phyloP scores from a whole-genome alignment of 768 basidiomycete species.

The Chalciporus pseudorubinellus region DNA sequence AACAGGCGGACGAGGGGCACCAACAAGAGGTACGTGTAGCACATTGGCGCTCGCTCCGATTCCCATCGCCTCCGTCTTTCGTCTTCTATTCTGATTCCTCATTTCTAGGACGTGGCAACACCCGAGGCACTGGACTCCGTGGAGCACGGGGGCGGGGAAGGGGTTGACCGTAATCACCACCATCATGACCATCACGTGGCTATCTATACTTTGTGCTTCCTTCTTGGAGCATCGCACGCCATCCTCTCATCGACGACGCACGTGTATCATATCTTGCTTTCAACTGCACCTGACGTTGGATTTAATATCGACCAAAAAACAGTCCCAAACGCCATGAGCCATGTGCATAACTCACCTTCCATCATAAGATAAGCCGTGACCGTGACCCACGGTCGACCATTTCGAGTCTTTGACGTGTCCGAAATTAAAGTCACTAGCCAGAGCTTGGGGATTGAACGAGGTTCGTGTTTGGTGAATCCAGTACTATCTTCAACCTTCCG shows the following conservation, averaged over 20 bases:
- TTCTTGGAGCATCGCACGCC: background rate
- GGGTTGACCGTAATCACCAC: slow-evolving; percentile 17
- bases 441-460: too few relatives aligned
- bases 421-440: too few relatives aligned
- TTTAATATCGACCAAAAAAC: background rate
- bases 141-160: slow-evolving; percentile 33
- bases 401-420: too few relatives aligned
- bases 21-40: slow-evolving; percentile 38
- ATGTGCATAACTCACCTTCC: background rate
- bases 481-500: too few relatives aligned
- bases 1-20: slow-evolving; percentile 38
- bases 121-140: slow-evolving; percentile 28
- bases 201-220: background rate
- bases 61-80: background rate
- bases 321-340: background rate
- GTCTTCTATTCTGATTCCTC: background rate
- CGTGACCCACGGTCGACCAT: too few relatives aligned
- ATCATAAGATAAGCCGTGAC: too few relatives aligned
- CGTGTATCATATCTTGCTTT: slow-evolving; percentile 5
- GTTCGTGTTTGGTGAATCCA: too few relatives aligned
- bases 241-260: background rate
- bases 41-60: background rate
- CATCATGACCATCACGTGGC: background rate
- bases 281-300: background rate
- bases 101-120: slow-evolving; percentile 25